Evolutionary conservation across 306 rosid species (phyloP), one percentile per base, ranked within the genome.

Genomic region (Castanopsis chinensis): DNA sequence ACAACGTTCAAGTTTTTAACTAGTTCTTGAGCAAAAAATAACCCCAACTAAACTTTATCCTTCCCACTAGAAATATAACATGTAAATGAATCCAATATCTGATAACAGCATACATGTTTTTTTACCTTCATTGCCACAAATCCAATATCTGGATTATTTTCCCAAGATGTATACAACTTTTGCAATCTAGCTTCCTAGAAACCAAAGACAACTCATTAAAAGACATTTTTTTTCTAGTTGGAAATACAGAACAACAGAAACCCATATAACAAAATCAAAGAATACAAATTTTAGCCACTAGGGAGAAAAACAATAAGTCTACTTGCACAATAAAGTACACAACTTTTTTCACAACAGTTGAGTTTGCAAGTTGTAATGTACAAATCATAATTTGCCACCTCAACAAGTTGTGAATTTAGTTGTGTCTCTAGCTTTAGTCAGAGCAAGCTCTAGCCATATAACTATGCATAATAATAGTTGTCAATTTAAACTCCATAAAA

Each of bases 121-220:
- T 65, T 68, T 84, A 91, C 98, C 98, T 92, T 95, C 84, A 86
- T 12, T 79, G 74, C 86, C 58, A 92, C 87, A 83, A 95, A 95
- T n/a, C 97, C 97, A 80, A 94, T 72, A 78, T 92, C 87, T 35
- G 92, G 91, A 71, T 92, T 71, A 68, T 90, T 91, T 85, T 94
- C 99, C 99, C 97, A 94, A 30, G 54, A 55, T 76, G 63, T 83
- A 78, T 91, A 94, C 78, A 90, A 77, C 78, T 89, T 79, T 76
- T 84, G 91, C 72, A 92, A 83, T 64, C 84, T 91, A 77, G 79
- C 84, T 7, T 7, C 37, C 6, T 5, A 33, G 37, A 33, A 33
- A 33, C 37, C 37, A 33, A 33, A 33, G 37, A 33, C 37, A 33
- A 33, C 37, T 1, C 37, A 33, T 33, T 33, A 1, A 25, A 33